Base-by-base conservation (phyloP, 805 yeast species). In the Starmerella stellata region DNA sequence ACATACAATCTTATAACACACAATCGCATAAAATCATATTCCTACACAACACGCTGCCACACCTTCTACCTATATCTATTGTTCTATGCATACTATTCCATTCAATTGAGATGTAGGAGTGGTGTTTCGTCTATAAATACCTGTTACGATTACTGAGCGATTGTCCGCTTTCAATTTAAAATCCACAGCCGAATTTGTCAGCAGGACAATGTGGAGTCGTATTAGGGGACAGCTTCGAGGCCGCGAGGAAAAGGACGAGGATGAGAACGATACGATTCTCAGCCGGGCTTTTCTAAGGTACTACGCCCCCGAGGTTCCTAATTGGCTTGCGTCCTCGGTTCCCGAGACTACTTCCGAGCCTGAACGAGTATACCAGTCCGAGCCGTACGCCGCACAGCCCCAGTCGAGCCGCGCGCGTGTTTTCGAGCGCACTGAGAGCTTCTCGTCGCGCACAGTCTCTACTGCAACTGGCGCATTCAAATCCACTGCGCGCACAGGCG, bases 281-380 rank as follows among this genome's bases (percentile, higher is more conserved):
- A 66, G 65, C 42, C 59, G 66, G 41, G 64, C 70, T 1, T 43
- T 67, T 34, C 61, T 64, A 9, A 55, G 58, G 36, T 63, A 52
- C 49, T 67, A 66, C 44, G 48, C 42, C 13, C 49, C 51, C 18
- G 42, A 40, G 9, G 37, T 50, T 15, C 62, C 62, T 4, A 37
- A 35, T 9, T 58, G 62, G 62, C 52, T 58, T 14, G 53, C 49
- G 16, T 8, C 32, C 14, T 29, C 32, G 9, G 32, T 17, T 8
- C 32, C 32, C 14, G 16, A 7, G 16, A 11, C 9, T 11, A 15
- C 19, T 15, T 8, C 7, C 16, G 8, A 7, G 9, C 15, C 7
- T 15, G 19, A 5, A 13, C 7, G 15, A 13, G 8, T 8, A 5
- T 7, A 13, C 19, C 19, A 29, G 32, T n/a, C n/a, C n/a, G 25